These are phyloP conservation scores for Pichia occidentalis DNA, from an alignment of 805 yeast genomes.

Conservation along the genomic window DNA sequence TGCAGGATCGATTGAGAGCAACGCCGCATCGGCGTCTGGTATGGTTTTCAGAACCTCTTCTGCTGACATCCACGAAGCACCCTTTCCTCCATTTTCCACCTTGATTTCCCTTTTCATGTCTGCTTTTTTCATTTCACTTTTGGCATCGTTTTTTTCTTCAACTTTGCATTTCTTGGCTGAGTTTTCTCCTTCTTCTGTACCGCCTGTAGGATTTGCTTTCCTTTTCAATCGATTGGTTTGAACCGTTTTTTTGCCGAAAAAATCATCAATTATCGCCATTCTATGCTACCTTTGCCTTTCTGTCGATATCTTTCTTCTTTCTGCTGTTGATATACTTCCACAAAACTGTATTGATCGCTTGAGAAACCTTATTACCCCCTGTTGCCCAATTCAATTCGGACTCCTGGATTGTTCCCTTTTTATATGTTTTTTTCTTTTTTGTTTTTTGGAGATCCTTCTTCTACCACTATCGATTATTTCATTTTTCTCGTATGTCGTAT, in stretches of 20 bases:
- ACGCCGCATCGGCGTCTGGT: constrained; percentile 61
- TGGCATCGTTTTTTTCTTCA: neutral
- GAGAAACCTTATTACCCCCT: too few relatives aligned
- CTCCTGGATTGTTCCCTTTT: too few relatives aligned
- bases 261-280: constrained; percentile 27
- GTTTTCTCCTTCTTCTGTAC: constrained; percentile 10
- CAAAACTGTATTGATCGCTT: too few relatives aligned
- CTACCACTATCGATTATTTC: too few relatives aligned
- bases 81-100: neutral
- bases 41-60: constrained; percentile 54
- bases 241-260: constrained; percentile 27
- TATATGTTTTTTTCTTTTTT: too few relatives aligned
- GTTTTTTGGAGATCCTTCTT: too few relatives aligned
- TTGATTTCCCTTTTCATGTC: constrained; percentile 1
- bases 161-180: neutral
- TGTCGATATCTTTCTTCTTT: too few relatives aligned
- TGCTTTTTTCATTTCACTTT: neutral
- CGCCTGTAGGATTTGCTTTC: neutral
- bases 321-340: too few relatives aligned
- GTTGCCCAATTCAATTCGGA: too few relatives aligned
- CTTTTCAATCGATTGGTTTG: constrained; percentile 9
- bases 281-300: too few relatives aligned
- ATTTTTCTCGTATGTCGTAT: too few relatives aligned
- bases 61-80: constrained; percentile 31
- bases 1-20: constrained; percentile 34